Conservation (phyloP, 257 asterid genomes). For the Ehretia macrophylla region DNA sequence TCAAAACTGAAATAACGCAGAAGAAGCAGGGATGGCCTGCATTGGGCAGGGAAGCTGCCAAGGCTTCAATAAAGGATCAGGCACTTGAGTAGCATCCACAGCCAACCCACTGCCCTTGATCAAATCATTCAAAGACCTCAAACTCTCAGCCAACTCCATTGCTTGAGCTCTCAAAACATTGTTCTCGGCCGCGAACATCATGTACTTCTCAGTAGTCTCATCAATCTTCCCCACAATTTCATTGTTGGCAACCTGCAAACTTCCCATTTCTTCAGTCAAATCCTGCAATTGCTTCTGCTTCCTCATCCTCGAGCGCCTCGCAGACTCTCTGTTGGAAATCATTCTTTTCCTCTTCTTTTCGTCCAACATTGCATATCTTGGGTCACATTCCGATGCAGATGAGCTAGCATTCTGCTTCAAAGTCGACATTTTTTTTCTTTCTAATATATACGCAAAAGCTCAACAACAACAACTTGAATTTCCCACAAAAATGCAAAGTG, state of each 20-base stretch:
- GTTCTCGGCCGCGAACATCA: slow-evolving; percentile 35
- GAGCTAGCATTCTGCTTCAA: slow-evolving; percentile 19
- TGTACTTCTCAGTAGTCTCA: slow-evolving; percentile 25
- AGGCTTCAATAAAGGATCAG: slow-evolving; percentile 37
- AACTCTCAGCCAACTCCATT: slow-evolving; percentile 47
- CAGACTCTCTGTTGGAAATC: slow-evolving; percentile 47
- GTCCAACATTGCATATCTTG: slow-evolving; percentile 31
- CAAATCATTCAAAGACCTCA: slow-evolving; percentile 36
- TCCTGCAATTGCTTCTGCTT: slow-evolving; percentile 47
- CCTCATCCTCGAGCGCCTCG: slow-evolving; percentile 41
- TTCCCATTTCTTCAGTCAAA: slow-evolving; percentile 35
- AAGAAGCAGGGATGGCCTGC: slow-evolving; percentile 43
- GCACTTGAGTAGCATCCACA: slow-evolving; percentile 22
- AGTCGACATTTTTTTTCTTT: slow-evolving; percentile 26
- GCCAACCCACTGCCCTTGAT: slow-evolving; percentile 28
- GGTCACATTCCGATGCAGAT: slow-evolving; percentile 31
- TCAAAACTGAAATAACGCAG: slow-evolving; percentile 33
- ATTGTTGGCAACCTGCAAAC: slow-evolving; percentile 45
- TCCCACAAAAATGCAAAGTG: not conserved
- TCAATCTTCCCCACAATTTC: slow-evolving; percentile 46
- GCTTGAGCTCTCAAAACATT: slow-evolving; percentile 62
- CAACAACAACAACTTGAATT: not conserved
- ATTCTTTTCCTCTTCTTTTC: slow-evolving; percentile 52
- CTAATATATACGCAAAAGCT: not conserved
- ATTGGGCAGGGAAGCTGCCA: slow-evolving; percentile 53